These are phyloP conservation scores for Nasturtium officinale DNA, from an alignment of 345 rosid genomes.

Conservation along the genomic window DNA sequence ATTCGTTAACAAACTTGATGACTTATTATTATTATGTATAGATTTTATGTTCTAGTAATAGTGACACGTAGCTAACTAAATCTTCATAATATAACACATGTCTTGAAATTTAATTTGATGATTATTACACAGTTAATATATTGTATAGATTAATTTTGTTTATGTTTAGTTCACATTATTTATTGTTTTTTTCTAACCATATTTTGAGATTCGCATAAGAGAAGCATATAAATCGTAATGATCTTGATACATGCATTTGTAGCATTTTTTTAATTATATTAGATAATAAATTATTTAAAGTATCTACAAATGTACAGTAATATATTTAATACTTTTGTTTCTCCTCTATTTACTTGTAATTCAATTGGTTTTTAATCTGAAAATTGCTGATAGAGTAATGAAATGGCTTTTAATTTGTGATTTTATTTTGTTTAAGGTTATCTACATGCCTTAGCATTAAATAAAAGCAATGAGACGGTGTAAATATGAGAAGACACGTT, in stretches of 20 bases:
- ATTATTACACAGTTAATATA: too few species aligned
- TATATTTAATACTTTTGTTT: background rate
- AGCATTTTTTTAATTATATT: background rate
- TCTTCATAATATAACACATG: background rate
- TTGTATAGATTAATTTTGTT: background rate
- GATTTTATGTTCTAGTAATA: background rate
- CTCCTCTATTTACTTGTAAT: background rate
- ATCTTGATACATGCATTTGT: background rate
- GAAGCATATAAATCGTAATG: background rate
- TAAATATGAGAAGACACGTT: background rate
- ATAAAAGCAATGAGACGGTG: background rate
- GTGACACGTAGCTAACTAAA: background rate
- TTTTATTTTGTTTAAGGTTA: background rate
- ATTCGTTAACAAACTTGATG: background rate
- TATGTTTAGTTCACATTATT: background rate
- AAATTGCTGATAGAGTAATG: background rate
- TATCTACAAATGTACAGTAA: background rate
- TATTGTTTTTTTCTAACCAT: background rate
- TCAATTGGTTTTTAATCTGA: background rate
- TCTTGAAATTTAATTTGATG: background rate
- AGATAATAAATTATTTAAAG: background rate
- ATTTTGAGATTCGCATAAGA: background rate
- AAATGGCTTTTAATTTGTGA: background rate
- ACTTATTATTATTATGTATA: background rate
- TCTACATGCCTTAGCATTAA: background rate